Base-by-base conservation (phyloP, 768 basidiomycete genomes). In the Nevesoporus exiguus region DNA sequence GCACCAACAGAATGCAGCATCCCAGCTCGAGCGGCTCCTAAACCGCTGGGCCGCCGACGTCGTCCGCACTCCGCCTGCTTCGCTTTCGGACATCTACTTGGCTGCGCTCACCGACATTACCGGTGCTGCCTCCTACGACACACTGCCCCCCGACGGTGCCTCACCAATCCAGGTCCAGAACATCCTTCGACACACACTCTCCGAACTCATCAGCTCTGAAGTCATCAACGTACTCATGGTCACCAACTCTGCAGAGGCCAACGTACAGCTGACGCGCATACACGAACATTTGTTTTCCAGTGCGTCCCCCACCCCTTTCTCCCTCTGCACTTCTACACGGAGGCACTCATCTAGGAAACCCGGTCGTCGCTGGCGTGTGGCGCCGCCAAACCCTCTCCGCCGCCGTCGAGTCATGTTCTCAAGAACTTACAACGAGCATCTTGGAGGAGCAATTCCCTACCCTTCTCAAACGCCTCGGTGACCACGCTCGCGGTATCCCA, bases 301-400 rank as follows among this genome's bases (percentile, higher is more conserved):
- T 91, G 64, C 66, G 90, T 76, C 29, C 3, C 25, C 24, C 30
- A 17, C n/a, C 14, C 33, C 7, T 24, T 6, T 39, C 17, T 29
- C 27, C 27, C 5, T 29, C 14, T 15, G 45, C 30, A 15, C n/a
- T 11, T 30, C 10, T 10, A 17, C 34, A 27, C 31, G 45, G 33
- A 56, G 30, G 15, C 22, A 11, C 34, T n/a, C n/a, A 3, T 24
- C 10, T 29, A 93, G 90, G 89, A 47, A 89, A 93, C 63, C 85
- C 92, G 13, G 85, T 89, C 5, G 90, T 94, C n/a, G 92, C 92
- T 0, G 80, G 82, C 37, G 91, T 94, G 19, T 94, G 92, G 92
- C 82, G 92, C 22, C 52, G 52, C 9, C 52, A 53, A 34, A 53
- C 52, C 5, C 9, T 53, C 34, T 53, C 52, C 7, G 52, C 52